phyloP scores from a whole-genome alignment of 2,329 filamentous ascomycete genomes.

The Neonectria coccinea region DNA sequence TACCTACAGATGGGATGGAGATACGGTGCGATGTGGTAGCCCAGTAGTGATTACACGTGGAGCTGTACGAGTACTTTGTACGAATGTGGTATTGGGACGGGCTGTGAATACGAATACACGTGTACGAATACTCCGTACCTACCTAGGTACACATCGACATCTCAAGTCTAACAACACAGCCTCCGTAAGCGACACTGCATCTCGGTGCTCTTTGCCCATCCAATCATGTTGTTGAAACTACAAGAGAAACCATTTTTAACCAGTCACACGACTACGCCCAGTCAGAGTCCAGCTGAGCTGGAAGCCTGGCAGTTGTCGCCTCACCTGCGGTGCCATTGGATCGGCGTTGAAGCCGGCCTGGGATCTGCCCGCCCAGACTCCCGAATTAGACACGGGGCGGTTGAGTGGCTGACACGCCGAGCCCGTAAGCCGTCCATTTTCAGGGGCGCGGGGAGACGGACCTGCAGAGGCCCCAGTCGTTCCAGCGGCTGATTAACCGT shows the following conservation, averaged over 20 bases:
- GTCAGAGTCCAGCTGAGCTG: not conserved
- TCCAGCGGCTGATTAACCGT: not conserved
- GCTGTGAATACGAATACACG: not conserved
- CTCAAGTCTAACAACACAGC: no score
- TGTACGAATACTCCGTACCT: not conserved
- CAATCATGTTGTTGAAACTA: not conserved
- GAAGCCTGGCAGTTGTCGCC: constrained; percentile 1
- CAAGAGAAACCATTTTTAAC: not conserved
- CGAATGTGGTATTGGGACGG: no score
- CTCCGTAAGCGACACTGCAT: no score
- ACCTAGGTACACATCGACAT: no score
- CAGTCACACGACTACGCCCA: not conserved
- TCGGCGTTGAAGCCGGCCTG: not conserved
- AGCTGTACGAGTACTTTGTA: no score
- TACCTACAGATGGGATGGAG: not conserved
- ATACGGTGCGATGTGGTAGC: no score
- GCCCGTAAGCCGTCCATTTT: not conserved
- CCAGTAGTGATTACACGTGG: no score
- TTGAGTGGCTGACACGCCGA: not conserved
- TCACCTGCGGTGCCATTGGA: not conserved
- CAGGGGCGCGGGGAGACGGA: not conserved
- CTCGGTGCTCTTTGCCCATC: not conserved
- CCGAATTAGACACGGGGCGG: not conserved
- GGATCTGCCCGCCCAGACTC: not conserved
- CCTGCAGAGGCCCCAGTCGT: not conserved